These are phyloP conservation scores for Vigna radiata DNA, from an alignment of 306 rosid species.

Conservation along the genomic window DNA sequence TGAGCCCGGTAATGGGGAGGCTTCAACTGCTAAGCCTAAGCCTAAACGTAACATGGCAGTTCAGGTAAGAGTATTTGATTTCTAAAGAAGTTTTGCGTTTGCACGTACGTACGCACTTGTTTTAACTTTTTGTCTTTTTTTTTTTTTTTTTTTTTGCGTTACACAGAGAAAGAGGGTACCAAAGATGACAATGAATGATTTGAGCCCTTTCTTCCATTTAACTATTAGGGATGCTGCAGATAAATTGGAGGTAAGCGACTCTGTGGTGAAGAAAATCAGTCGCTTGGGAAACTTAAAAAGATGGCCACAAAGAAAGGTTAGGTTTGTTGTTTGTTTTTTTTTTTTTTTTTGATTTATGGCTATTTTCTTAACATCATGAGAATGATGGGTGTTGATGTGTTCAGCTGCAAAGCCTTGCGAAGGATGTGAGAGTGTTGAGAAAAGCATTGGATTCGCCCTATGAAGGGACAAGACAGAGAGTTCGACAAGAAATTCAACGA, in stretches of 20 bases:
- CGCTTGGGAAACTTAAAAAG: constrained; percentile 58
- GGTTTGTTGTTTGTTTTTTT: background rate
- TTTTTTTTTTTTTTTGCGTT: background rate
- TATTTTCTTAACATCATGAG: background rate
- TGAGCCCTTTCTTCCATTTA: constrained; percentile 55
- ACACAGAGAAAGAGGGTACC: constrained; percentile 67
- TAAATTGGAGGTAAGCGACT: constrained; percentile 56
- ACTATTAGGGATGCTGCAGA: constrained; percentile 66
- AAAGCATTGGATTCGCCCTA: constrained; percentile 29
- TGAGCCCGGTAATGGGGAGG: background rate
- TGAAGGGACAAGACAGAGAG: constrained; percentile 43
- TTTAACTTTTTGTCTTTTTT: too few species aligned
- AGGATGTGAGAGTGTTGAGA: constrained; percentile 48
- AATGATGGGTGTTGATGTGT: background rate
- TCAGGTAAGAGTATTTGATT: background rate
- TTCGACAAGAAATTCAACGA: constrained; percentile 56
- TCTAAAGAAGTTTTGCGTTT: background rate
- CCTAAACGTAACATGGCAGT: background rate
- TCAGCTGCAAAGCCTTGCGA: constrained; percentile 61
- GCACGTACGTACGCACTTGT: background rate
- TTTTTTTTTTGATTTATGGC: background rate
- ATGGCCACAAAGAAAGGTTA: constrained; percentile 91
- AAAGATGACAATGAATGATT: constrained; percentile 57
- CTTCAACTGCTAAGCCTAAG: background rate
- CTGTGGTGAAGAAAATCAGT: constrained; percentile 75